phyloP scores from a whole-genome alignment of 2,329 filamentous ascomycete genomes.

The Chrysosporium queenslandicum region DNA sequence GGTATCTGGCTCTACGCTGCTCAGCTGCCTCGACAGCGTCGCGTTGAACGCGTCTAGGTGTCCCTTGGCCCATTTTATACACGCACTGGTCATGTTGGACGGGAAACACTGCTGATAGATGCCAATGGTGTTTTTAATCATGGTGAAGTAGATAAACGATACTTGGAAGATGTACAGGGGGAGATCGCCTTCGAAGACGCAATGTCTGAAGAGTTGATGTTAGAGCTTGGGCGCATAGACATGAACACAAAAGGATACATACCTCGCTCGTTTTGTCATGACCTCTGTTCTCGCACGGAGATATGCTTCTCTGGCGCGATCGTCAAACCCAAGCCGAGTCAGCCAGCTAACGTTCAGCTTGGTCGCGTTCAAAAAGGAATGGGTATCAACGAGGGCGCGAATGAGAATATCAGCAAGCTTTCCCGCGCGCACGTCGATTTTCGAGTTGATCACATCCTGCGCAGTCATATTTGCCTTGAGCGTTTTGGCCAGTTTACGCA shows the following conservation, averaged over 20 bases:
- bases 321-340: constrained; percentile 76
- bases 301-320: constrained; percentile 78
- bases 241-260: constrained; percentile 16
- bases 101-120: constrained; percentile 85
- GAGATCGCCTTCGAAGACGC: constrained; percentile 88
- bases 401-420: constrained; percentile 68
- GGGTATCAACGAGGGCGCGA: constrained; percentile 65
- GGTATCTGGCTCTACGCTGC: constrained; percentile 68
- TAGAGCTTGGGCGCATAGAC: neutral
- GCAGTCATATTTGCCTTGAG: constrained; percentile 79
- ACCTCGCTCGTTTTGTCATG: constrained; percentile 76
- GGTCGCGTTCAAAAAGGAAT: constrained; percentile 66
- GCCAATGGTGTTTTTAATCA: constrained; percentile 85
- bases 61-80: constrained; percentile 97
- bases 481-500: constrained; percentile 66
- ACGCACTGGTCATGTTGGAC: constrained; percentile 77
- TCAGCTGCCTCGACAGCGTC: constrained; percentile 72
- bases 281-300: constrained; percentile 66
- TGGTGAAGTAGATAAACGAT: constrained; percentile 88
- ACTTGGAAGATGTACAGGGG: constrained; percentile 90
- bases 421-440: constrained; percentile 73
- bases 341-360: constrained; percentile 77
- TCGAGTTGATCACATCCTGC: constrained; percentile 84
- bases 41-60: constrained; percentile 84
- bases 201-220: constrained; percentile 54